phyloP scores from a whole-genome alignment of 2,329 filamentous ascomycete species.

The Reticulascus tulasneorum region DNA sequence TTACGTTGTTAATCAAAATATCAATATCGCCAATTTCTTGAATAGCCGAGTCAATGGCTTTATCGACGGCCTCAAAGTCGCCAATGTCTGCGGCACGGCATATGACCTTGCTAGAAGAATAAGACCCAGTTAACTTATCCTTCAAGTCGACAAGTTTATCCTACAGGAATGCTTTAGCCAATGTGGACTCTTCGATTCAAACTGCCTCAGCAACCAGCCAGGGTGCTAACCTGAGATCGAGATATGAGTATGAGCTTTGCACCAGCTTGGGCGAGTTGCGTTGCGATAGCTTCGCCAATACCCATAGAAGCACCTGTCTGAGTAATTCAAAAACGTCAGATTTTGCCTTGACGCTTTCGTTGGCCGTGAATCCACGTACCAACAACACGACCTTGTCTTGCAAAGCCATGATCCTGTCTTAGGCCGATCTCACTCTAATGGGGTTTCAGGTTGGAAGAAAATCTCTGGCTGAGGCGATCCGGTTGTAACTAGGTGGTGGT shows the following conservation, averaged over 20 bases:
- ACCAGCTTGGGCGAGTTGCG: constrained; percentile 29
- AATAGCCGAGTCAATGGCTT: constrained; percentile 24
- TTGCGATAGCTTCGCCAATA: constrained; percentile 40
- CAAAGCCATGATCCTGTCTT: too few relatives aligned
- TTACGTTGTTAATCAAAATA: constrained; percentile 41
- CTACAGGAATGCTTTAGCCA: neutral
- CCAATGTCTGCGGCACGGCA: constrained; percentile 23
- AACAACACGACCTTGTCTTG: too few relatives aligned
- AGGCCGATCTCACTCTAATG: too few relatives aligned
- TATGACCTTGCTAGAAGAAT: constrained; percentile 5
- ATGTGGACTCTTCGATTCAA: too few relatives aligned
- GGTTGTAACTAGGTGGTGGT: too few relatives aligned
- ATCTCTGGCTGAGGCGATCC: too few relatives aligned
- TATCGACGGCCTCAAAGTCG: constrained; percentile 24
- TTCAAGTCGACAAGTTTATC: constrained; percentile 18
- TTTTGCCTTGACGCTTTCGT: neutral
- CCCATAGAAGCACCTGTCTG: constrained; percentile 40
- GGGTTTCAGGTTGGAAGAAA: too few relatives aligned
- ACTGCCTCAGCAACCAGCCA: too few relatives aligned
- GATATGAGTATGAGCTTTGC: constrained; percentile 39
- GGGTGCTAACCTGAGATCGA: constrained; percentile 29
- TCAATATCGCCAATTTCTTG: constrained; percentile 33
- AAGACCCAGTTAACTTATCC: constrained; percentile 14
- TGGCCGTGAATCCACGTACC: neutral
- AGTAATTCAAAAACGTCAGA: too few relatives aligned